Evolutionary conservation across 805 yeast species (phyloP).

Genomic region (Candida parachauliodes): DNA sequence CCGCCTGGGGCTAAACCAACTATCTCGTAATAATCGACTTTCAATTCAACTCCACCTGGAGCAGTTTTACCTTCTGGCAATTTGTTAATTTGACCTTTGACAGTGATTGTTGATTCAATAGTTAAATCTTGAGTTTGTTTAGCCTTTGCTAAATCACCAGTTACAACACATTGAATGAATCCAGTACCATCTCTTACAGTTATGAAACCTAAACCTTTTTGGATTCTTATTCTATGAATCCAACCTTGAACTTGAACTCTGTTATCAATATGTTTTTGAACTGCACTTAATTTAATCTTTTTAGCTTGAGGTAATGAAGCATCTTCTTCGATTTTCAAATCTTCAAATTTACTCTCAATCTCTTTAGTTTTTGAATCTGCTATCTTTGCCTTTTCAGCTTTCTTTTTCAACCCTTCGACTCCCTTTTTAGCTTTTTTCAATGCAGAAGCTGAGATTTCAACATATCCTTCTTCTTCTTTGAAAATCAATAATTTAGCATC

Average conservation of each 20-base stretch:
- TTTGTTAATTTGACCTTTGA: conserved; percentile 77
- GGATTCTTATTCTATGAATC: conserved; percentile 91
- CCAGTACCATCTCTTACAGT: conserved; percentile 97
- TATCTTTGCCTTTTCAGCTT: conserved; percentile 60
- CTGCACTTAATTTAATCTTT: conserved; percentile 58
- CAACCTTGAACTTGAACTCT: conserved; percentile 88
- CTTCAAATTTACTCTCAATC: conserved; percentile 71
- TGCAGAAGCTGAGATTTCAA: conserved; percentile 84
- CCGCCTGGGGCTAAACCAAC: conserved; percentile 96
- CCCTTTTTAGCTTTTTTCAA: conserved; percentile 96
- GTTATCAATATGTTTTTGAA: conserved; percentile 53
- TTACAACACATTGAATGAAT: conserved; percentile 76
- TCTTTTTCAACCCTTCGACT: conserved; percentile 85
- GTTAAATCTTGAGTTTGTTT: conserved; percentile 82
- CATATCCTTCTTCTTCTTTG: conserved; percentile 62
- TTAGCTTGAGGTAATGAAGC: conserved; percentile 64
- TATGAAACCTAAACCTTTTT: conserved; percentile 87
- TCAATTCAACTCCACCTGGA: conserved; percentile 94
- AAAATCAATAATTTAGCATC: conserved; percentile 57
- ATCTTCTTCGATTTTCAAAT: conserved; percentile 69
- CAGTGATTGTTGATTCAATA: conserved; percentile 75
- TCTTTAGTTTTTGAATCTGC: conserved; percentile 57
- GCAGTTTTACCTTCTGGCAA: conserved; percentile 96
- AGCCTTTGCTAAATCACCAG: conserved; percentile 91
- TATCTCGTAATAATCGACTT: conserved; percentile 84